A percentile compares a stretch with the other conserved stretches of the same genome.
Evolutionary conservation across 2,329 filamentous ascomycete genomes (phyloP).

Genomic region (Kalaharituber pfeilii): DNA sequence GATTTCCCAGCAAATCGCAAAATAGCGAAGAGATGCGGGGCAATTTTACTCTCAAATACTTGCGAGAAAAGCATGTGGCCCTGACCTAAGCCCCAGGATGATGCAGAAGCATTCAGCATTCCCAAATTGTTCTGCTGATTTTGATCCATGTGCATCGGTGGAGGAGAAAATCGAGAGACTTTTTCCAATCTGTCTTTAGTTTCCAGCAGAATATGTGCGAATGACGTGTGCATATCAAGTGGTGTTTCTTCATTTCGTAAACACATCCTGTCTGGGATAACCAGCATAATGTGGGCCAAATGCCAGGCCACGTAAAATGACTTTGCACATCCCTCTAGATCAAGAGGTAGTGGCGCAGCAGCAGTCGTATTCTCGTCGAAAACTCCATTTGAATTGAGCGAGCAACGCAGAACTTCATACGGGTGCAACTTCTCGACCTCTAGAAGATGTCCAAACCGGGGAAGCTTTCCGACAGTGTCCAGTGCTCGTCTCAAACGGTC

Average conservation of each 20-base stretch:
- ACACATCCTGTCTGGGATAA: conserved; percentile 20
- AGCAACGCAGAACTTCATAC: background rate
- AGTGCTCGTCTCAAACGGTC: conserved; percentile 15
- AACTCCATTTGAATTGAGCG: background rate
- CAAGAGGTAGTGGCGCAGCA: conserved; percentile 7
- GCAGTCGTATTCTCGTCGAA: background rate
- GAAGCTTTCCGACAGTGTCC: conserved; percentile 12
- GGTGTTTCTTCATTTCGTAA: conserved; percentile 20
- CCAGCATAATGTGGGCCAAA: conserved; percentile 19
- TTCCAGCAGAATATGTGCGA: conserved; percentile 8
- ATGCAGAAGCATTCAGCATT: conserved; percentile 1
- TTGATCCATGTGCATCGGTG: background rate
- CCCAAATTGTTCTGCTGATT: conserved; percentile 11
- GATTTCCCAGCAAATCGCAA: conserved; percentile 17
- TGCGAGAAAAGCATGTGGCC: conserved; percentile 7
- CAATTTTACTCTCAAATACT: conserved; percentile 15
- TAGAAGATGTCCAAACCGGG: conserved; percentile 12
- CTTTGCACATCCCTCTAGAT: conserved; percentile 20
- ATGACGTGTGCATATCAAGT: conserved; percentile 20
- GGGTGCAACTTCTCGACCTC: background rate
- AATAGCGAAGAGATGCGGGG: conserved; percentile 18
- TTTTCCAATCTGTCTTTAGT: conserved; percentile 14
- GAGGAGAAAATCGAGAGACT: conserved; percentile 1
- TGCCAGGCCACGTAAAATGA: conserved; percentile 23
- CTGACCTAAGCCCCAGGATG: conserved; percentile 2